phyloP scores from a whole-genome alignment of 176 grass and related monocot genomes.

The Elaeis guineensis region DNA sequence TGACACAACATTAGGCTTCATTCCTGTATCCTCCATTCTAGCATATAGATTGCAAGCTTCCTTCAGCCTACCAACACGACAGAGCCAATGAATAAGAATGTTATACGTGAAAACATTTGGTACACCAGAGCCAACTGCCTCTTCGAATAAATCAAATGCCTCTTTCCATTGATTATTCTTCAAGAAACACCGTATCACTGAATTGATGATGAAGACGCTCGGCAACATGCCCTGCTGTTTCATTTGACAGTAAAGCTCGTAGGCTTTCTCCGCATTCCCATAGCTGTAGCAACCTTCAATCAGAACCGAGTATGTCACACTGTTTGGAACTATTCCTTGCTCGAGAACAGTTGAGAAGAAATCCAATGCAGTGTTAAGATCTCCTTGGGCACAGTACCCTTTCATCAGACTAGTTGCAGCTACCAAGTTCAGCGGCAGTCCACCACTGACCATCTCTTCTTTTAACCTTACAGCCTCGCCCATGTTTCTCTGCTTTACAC shows the following conservation, averaged over 20 bases:
- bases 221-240: constrained; percentile 33
- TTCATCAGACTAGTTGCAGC: constrained; percentile 51
- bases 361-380: constrained; percentile 49
- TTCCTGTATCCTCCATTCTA: constrained; percentile 54
- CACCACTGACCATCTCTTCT: constrained; percentile 40
- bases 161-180: constrained; percentile 45
- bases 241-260: constrained; percentile 61
- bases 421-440: constrained; percentile 40
- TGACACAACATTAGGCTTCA: constrained; percentile 43
- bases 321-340: constrained; percentile 35
- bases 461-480: constrained; percentile 50
- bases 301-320: constrained; percentile 43
- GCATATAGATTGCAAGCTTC: constrained; percentile 45
- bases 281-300: constrained; percentile 53
- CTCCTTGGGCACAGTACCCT: constrained; percentile 41
- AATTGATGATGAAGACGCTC: constrained; percentile 33
- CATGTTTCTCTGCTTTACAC: constrained; percentile 48
- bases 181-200: constrained; percentile 49
- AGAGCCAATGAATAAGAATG: constrained; percentile 59
- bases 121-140: constrained; percentile 30
- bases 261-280: constrained; percentile 43
- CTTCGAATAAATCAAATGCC: constrained; percentile 43
- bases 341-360: constrained; percentile 32
- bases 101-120: constrained; percentile 46
- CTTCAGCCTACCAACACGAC: constrained; percentile 28